Conservation (phyloP, 202 grass and related monocot species). For the Setaria italica region DNA sequence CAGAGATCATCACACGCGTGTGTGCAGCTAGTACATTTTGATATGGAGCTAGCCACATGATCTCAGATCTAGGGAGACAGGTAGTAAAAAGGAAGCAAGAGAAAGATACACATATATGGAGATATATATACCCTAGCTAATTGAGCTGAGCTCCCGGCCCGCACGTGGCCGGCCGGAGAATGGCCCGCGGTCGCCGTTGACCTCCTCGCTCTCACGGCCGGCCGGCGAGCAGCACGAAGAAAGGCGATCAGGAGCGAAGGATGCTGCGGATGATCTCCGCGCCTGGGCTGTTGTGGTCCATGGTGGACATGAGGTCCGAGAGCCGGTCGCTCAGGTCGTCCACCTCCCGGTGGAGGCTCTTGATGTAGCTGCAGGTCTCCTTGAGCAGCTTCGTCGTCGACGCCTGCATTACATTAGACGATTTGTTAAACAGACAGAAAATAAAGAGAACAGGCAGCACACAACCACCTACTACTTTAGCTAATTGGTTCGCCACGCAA, state of each 20-base stretch:
- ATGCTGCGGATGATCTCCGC: conserved; percentile 93
- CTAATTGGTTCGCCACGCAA: neutral
- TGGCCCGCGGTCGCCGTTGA: conserved; percentile 13
- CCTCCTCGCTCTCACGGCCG: neutral
- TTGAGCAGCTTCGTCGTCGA: conserved; percentile 94
- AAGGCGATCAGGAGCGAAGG: conserved; percentile 66
- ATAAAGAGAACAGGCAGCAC: neutral
- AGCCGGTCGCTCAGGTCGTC: conserved; percentile 98
- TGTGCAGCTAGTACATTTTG: conserved; percentile 42
- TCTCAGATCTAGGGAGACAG: conserved; percentile 48
- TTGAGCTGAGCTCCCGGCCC: conserved; percentile 15
- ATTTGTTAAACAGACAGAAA: neutral
- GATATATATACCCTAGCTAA: conserved; percentile 62
- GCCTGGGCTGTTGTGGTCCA: conserved; percentile 81
- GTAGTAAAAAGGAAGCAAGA: neutral
- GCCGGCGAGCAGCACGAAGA: neutral
- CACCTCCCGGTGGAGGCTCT: conserved; percentile 92
- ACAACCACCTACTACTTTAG: no score
- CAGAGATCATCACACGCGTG: conserved; percentile 31
- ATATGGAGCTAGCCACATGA: conserved; percentile 27
- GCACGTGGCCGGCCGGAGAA: conserved; percentile 38
- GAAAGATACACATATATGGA: conserved; percentile 37
- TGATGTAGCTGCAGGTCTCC: conserved; percentile 99
- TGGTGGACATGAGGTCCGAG: conserved; percentile 78
- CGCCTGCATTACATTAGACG: conserved; percentile 47